A percentile compares a stretch with the other conserved stretches of the same genome.
These are phyloP conservation scores for Aspergillus tanneri DNA, from an alignment of 2,329 filamentous ascomycete genomes.

Conservation along the genomic window DNA sequence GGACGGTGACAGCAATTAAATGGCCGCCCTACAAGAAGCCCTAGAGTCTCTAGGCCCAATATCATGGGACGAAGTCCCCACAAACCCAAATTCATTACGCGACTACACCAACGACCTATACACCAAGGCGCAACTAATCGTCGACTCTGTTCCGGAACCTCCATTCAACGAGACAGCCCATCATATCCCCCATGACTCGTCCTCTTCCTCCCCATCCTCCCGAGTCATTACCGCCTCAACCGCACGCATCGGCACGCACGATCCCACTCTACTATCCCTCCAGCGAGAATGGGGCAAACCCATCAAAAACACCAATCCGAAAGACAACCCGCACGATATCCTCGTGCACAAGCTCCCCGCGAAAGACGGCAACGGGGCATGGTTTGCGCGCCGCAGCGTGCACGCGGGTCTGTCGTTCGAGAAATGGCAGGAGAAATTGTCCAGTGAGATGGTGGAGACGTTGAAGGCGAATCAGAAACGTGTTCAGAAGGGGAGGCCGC, in stretches of 20 bases:
- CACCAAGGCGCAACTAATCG: slow-evolving; percentile 64
- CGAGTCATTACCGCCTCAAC: slow-evolving; percentile 54
- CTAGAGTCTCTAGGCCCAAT: slow-evolving; percentile 58
- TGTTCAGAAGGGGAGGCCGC: slow-evolving; percentile 64
- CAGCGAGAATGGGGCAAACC: slow-evolving; percentile 84
- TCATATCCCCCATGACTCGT: background rate
- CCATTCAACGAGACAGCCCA: slow-evolving; percentile 38
- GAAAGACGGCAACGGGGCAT: slow-evolving; percentile 79
- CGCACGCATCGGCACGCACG: slow-evolving; percentile 50
- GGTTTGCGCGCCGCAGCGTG: slow-evolving; percentile 84
- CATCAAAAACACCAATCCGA: slow-evolving; percentile 58
- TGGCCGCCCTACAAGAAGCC: slow-evolving; percentile 60
- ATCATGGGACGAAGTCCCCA: slow-evolving; percentile 53
- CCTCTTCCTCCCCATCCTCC: slow-evolving; percentile 30
- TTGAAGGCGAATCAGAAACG: slow-evolving; percentile 68
- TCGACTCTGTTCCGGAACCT: slow-evolving; percentile 70
- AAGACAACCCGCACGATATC: slow-evolving; percentile 74
- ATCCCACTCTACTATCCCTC: slow-evolving; percentile 59
- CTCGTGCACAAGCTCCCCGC: slow-evolving; percentile 75
- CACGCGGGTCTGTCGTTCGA: slow-evolving; percentile 76
- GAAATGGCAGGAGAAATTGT: slow-evolving; percentile 73
- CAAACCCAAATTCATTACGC: slow-evolving; percentile 48
- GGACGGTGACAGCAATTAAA: too few species aligned
- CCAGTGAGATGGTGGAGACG: slow-evolving; percentile 76
- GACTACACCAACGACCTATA: slow-evolving; percentile 62